Base-by-base conservation (phyloP, 805 yeast species). In the Wickerhamiella brachini region DNA sequence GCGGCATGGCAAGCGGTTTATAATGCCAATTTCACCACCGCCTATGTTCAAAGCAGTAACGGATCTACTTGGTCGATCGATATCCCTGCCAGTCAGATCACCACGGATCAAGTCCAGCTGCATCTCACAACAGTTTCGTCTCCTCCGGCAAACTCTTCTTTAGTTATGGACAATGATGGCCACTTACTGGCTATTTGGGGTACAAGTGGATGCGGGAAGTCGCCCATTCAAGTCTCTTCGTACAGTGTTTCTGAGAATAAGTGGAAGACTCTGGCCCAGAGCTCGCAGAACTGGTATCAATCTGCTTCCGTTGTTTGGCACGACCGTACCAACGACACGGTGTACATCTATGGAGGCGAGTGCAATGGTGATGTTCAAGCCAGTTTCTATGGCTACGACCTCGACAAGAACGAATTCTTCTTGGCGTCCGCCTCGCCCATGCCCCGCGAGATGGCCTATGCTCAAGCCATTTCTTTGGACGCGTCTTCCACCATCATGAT, bases 401-500 rank as follows among this genome's bases (percentile, higher is more conserved):
- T 60, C 26, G 10, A 48, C 10, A 44, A 57, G 44, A 37, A 45
- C 17, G 24, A 47, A 21, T 64, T 63, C 47, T 26, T 39, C 23
- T 43, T 13, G 52, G 53, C 26, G 2, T 23, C 45, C 12, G 48
- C 57, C 2, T 37, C 47, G 18, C 52, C 54, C n/a, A 56, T 54
- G 59, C 62, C 64, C 2, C 61, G 57, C 26, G 55, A 54, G 20
- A 57, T 60, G 61, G 53, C 60, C 5, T 49, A 41, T 13, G 63
- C 60, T 1, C 51, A 50, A 20, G 52, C 56, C 9, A 48, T 60
- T 13, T 38, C 57, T 2, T 45, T 57, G 8, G 51, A 50, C 44
- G 48, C 47, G 29, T 52, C 55, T 20, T 45, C 51, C 10, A 56
- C 60, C 2, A 41, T 60, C 44, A 44, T 85, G 2, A 67, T 85